Base-by-base conservation (phyloP, 768 basidiomycete species). In the Lentinula detonsa region DNA sequence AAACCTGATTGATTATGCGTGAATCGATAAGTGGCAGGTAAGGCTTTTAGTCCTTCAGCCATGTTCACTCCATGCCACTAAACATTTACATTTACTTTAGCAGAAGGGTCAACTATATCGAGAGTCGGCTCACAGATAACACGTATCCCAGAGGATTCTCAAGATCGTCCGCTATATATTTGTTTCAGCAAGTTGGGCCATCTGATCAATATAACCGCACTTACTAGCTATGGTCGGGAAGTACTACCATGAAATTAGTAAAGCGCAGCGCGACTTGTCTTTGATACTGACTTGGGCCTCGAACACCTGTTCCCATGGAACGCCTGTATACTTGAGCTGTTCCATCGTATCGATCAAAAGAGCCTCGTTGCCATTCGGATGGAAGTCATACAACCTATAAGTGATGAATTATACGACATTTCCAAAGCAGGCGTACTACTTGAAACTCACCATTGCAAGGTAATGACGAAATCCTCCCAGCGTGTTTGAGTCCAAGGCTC, bases 31-130 rank as follows among this genome's bases (percentile, higher is more conserved):
- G 81, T 79, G 5, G 81, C 75, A 15, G 82, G 81, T 5, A 82
- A 68, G 1, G 82, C 82, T 67, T 85, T 84, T 35, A 84, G 70
- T 2, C 81, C 82, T 66, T 84, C 83, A 4, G 81, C 81, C 75
- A 85, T 75, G 65, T 84, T 84, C 56, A 84, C 82, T 18, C 80
- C 82, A 64, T 84, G 82, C 82, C 81, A 84, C 71, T 81, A 67
- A 35, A 65, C 6, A 46, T 5, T 6, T 3, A 13, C 15, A 35
- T 13, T 15, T 35, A 48, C 46, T 21, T 48, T 1, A 48, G 46
- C 16, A 23, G 21, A 11, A 48, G 7, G 16, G 18, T 21, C 21
- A n/a, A 18, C 21, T 9, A 18, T 8, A 9, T 48, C 46, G 16
- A 28, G 21, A 48, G 9, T 23, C 15, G 33, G 35, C 16, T 40